Base-by-base conservation (phyloP, 495 filamentous ascomycete genomes). In the Amphirosellinia nigrospora region DNA sequence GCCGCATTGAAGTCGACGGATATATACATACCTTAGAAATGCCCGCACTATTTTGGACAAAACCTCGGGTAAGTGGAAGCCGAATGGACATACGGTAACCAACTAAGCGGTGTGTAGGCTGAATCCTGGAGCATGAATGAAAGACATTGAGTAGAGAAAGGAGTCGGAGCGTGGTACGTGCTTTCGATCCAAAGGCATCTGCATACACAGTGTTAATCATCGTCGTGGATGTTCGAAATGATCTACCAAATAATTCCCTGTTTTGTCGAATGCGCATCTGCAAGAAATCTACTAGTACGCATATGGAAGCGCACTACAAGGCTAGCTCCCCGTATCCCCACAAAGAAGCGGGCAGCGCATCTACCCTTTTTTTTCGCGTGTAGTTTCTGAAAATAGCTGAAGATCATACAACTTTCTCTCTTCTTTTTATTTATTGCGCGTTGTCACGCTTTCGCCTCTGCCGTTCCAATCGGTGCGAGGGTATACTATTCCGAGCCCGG, bases 401-500 rank as follows among this genome's bases (percentile, higher is more conserved):
- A 39, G 9, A 41, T 45, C 1, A 26, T 45, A 21, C n/a, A 43
- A 3, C 13, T 10, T 45, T 6, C 8, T 11, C 11, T 4, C 2
- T 4, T 34, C 13, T 4, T 38, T 36, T 28, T 3, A 5, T 11
- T 7, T 1, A 16, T 34, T 50, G 32, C 32, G 8, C 7, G n/a
- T 30, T 39, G n/a, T 30, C 23, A 36, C 56, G 26, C 21, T 60
- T 34, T 30, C 48, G 48, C n/a, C 28, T 21, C 53, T 56, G 53
- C 30, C 2, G 19, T 7, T 34, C 30, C 13, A 32, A 56, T 56
- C 30, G 30, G 21, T 56, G 53, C 28, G 30, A 34, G 26, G 53
- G 34, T 36, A 28, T 48, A 23, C 41, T 41, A 32, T 48, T 53
- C 66, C 66, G 66, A 69, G 41, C 48, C 56, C 58, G 58, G 66